Evolutionary conservation across 2,329 filamentous ascomycete species (phyloP).

Genomic region (Chaetomiaceae sp.): DNA sequence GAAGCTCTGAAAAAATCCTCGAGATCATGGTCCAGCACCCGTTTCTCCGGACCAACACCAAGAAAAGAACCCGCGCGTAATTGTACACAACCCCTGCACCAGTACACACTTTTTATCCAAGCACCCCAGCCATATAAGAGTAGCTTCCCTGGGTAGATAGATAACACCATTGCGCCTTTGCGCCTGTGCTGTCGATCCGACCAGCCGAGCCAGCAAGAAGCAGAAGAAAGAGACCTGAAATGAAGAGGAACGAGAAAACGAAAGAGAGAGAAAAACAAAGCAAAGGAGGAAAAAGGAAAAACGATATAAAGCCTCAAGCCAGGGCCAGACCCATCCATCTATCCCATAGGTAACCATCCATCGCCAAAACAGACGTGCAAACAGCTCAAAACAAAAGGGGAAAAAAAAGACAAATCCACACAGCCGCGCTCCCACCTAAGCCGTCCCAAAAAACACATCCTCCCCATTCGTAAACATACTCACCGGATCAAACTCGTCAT

Average conservation of each 20-base stretch:
- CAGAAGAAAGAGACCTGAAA: too few species aligned
- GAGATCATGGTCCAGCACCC: background rate
- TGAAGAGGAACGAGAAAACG: too few species aligned
- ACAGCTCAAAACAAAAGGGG: background rate
- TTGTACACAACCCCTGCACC: too few species aligned
- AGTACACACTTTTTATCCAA: too few species aligned
- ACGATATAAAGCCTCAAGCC: background rate
- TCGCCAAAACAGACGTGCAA: too few species aligned
- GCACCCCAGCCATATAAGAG: too few species aligned
- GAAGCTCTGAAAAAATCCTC: background rate
- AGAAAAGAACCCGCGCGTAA: background rate
- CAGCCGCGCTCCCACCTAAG: background rate
- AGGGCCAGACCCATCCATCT: too few species aligned
- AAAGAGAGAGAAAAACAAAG: background rate
- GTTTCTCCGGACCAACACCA: background rate
- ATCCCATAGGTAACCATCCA: too few species aligned
- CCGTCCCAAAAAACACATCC: slow-evolving; percentile 47
- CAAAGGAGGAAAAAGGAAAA: background rate
- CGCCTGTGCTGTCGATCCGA: too few species aligned
- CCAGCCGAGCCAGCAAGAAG: too few species aligned
- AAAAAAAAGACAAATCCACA: background rate
- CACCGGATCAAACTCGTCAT: slow-evolving; percentile 44
- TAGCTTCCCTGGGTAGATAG: too few species aligned
- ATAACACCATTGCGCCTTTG: too few species aligned
- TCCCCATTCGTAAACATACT: slow-evolving; percentile 49